phyloP scores from a whole-genome alignment of 495 filamentous ascomycete species.

The Saxispiralis lemnorum region DNA sequence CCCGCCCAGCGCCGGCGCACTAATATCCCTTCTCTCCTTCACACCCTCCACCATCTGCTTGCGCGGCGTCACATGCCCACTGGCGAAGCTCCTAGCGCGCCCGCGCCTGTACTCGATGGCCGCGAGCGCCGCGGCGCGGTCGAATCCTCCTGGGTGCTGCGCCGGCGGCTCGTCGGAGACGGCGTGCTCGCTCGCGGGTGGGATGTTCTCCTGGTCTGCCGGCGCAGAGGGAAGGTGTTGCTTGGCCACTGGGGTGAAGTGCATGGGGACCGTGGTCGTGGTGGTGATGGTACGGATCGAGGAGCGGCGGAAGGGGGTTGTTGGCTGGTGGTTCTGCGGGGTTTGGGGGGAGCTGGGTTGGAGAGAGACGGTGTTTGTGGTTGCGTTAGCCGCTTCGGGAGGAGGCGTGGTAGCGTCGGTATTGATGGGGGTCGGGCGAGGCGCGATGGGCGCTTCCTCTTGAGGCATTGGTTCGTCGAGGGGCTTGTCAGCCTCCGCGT shows the following conservation, averaged over 20 bases:
- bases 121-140: conserved; percentile 25
- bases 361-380: conserved; percentile 6
- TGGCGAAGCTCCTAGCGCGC: conserved; percentile 23
- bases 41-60: conserved; percentile 23
- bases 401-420: conserved; percentile 13
- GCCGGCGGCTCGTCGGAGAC: not conserved
- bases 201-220: conserved; percentile 11
- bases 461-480: conserved; percentile 2
- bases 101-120: conserved; percentile 24
- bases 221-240: conserved; percentile 8
- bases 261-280: conserved; percentile 26
- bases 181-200: conserved; percentile 3
- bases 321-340: not conserved
- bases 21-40: conserved; percentile 23
- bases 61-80: conserved; percentile 22
- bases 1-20: conserved; percentile 21
- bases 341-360: conserved; percentile 4
- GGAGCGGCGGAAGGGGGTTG: conserved; percentile 9
- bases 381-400: conserved; percentile 4
- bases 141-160: conserved; percentile 11
- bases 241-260: conserved; percentile 23
- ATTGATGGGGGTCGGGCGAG: conserved; percentile 21
- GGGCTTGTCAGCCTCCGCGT: not conserved
- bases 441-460: conserved; percentile 5
- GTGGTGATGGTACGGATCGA: conserved; percentile 23